Evolutionary conservation across 2,329 filamentous ascomycete genomes (phyloP).

Genomic region (Ceratocystis colombiana): DNA sequence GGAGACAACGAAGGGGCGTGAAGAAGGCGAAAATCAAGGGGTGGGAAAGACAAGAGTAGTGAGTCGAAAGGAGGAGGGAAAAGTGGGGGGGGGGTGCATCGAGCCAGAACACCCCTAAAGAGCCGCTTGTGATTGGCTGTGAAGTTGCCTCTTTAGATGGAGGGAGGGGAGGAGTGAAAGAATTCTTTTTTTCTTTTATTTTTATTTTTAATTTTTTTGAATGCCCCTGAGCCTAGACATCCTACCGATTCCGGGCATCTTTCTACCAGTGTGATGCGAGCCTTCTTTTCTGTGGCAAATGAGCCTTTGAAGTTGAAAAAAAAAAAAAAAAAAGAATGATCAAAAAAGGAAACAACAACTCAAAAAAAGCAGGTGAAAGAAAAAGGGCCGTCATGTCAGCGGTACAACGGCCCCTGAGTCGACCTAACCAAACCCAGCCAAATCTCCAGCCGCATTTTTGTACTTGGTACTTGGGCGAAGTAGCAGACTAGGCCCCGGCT

Average conservation of each 20-base stretch:
- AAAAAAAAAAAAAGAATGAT: not conserved
- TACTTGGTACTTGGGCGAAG: not conserved
- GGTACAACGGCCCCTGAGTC: slow-evolving; percentile 2
- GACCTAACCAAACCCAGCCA: not conserved
- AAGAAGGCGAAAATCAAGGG: not conserved
- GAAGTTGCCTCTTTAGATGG: not conserved
- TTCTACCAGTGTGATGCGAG: not conserved
- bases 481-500: not conserved
- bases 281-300: slow-evolving; percentile 6
- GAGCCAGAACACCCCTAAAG: not conserved
- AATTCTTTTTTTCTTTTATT: not conserved
- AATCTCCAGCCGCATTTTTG: slow-evolving; percentile 2
- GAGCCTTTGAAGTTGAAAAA: not conserved
- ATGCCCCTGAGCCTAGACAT: not conserved
- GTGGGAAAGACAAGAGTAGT: not conserved
- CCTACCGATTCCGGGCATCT: not conserved
- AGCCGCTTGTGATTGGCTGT: not conserved
- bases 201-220: not conserved
- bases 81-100: not conserved
- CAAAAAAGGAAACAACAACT: not conserved
- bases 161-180: not conserved
- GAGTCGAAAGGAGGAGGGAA: not conserved
- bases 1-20: not conserved
- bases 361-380: slow-evolving; percentile 17
- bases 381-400: not conserved